These are phyloP conservation scores for Amanita brunnescens DNA, from an alignment of 768 basidiomycete genomes.

Conservation along the genomic window DNA sequence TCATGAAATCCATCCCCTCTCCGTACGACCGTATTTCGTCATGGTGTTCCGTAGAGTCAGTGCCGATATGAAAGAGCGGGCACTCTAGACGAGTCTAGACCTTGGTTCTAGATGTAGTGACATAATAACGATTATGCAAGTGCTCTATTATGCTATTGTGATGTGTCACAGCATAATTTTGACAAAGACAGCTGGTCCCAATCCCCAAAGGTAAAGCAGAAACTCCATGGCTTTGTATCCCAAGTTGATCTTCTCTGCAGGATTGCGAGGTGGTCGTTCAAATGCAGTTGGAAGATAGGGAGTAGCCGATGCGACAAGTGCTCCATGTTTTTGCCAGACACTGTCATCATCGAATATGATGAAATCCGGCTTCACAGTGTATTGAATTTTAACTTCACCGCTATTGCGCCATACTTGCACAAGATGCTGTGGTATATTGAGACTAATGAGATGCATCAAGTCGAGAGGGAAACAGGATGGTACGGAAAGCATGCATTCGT, in stretches of 20 bases:
- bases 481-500: not conserved
- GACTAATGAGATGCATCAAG: constrained; percentile 1
- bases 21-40: no score
- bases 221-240: constrained; percentile 25
- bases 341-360: not conserved
- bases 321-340: constrained; percentile 7
- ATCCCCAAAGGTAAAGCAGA: constrained; percentile 17
- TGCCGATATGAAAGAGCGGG: no score
- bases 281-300: constrained; percentile 14
- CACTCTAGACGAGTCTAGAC: no score
- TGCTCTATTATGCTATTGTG: no score
- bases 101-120: no score
- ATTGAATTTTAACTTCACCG: not conserved
- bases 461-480: constrained; percentile 7
- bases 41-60: no score
- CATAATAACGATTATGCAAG: no score
- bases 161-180: no score
- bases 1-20: no score
- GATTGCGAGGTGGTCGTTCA: constrained; percentile 22
- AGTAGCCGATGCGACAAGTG: constrained; percentile 5
- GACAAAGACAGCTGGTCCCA: constrained; percentile 22
- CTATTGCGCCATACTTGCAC: constrained; percentile 7
- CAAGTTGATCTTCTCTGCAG: constrained; percentile 21
- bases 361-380: not conserved
- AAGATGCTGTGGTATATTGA: constrained; percentile 1